A percentile compares a stretch with the other conserved stretches of the same genome.
phyloP scores from a whole-genome alignment of 257 asterid genomes.

The Rubia yunnanensis region DNA sequence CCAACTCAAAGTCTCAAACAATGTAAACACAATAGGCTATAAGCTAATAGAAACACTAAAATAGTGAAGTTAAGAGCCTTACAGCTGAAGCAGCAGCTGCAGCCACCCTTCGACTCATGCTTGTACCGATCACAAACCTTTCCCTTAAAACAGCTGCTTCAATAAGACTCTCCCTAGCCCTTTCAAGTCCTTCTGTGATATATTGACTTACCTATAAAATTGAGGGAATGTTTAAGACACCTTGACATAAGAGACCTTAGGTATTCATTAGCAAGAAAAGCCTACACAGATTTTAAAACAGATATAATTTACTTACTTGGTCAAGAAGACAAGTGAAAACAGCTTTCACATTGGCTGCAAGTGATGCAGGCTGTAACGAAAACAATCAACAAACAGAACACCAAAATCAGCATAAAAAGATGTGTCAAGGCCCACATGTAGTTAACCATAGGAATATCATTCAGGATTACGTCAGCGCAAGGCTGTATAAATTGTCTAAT shows the following conservation, averaged over 20 bases:
- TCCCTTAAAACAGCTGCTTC: slow-evolving; percentile 98
- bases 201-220: slow-evolving; percentile 64
- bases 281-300: slow-evolving; percentile 13
- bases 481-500: background rate
- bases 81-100: slow-evolving; percentile 98
- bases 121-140: slow-evolving; percentile 82
- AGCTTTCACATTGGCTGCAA: slow-evolving; percentile 79
- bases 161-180: slow-evolving; percentile 85
- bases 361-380: slow-evolving; percentile 68
- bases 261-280: slow-evolving; percentile 15
- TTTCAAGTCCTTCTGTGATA: slow-evolving; percentile 93
- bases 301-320: slow-evolving; percentile 49
- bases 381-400: slow-evolving; percentile 15
- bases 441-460: too few species aligned
- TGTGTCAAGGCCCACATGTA: background rate
- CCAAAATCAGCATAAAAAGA: background rate
- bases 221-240: slow-evolving; percentile 12
- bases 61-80: slow-evolving; percentile 28
- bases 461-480: background rate
- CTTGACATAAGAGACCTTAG: background rate
- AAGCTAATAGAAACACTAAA: background rate
- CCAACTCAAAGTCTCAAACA: background rate
- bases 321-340: slow-evolving; percentile 90
- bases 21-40: background rate
- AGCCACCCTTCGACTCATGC: slow-evolving; percentile 89